Evolutionary conservation across 1,284 basidiomycete species (phyloP).

Genomic region (Polyporus tsugae): DNA sequence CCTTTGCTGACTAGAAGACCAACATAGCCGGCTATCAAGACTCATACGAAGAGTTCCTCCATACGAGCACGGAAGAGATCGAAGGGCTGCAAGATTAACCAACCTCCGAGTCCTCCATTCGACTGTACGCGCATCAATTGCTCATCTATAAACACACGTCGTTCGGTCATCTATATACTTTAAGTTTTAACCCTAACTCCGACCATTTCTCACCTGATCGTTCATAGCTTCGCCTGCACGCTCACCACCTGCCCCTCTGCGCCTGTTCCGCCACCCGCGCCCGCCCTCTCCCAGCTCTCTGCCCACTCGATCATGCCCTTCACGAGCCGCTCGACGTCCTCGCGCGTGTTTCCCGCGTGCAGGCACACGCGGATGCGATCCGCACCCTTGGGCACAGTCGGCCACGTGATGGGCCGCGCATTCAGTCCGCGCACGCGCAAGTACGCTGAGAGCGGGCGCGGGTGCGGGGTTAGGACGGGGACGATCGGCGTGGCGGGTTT

Average conservation of each 20-base stretch:
- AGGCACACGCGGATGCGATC: conserved; percentile 88
- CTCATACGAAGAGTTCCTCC: conserved; percentile 65
- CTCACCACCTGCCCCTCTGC: background rate
- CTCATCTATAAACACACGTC: too few relatives aligned
- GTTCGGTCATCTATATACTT: too few relatives aligned
- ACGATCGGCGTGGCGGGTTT: conserved; percentile 74
- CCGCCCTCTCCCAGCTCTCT: conserved; percentile 31
- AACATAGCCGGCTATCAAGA: conserved; percentile 63
- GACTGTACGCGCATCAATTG: too few relatives aligned
- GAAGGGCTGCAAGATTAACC: conserved; percentile 65
- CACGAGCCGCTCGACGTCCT: conserved; percentile 71
- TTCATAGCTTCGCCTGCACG: conserved; percentile 33
- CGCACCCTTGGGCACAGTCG: conserved; percentile 84
- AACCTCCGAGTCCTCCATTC: too few relatives aligned
- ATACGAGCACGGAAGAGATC: conserved; percentile 65
- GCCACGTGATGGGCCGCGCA: conserved; percentile 84
- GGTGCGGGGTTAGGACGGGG: conserved; percentile 81
- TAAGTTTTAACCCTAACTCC: background rate
- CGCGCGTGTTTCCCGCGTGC: conserved; percentile 75
- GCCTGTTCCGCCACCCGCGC: conserved; percentile 13
- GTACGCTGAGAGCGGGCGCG: conserved; percentile 74
- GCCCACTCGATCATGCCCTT: conserved; percentile 43
- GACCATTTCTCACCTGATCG: background rate
- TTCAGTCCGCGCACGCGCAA: conserved; percentile 70
- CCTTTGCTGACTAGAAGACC: too few relatives aligned